phyloP scores from a whole-genome alignment of 495 filamentous ascomycete species.

The Trichocladium uniseriatum region DNA sequence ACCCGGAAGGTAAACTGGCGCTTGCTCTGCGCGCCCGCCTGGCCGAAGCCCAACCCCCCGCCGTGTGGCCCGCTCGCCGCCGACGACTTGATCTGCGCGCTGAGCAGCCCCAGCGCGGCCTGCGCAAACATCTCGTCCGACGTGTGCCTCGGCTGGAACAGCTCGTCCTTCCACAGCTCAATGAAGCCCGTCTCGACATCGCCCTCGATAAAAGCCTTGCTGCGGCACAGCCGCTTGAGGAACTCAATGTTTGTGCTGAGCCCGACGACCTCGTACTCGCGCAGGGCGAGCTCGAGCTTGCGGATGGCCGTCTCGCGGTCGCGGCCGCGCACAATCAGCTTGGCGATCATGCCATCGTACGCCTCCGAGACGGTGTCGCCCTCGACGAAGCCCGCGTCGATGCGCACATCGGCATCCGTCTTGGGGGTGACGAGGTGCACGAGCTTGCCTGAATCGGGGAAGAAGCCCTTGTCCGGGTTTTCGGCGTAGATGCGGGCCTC shows the following conservation, averaged over 20 bases:
- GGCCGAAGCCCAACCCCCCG: constrained; percentile 46
- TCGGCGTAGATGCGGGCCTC: constrained; percentile 97
- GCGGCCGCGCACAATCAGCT: constrained; percentile 82
- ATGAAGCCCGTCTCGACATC: constrained; percentile 96
- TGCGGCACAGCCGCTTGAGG: constrained; percentile 73
- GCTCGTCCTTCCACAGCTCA: constrained; percentile 67
- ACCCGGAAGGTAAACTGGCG: constrained; percentile 50
- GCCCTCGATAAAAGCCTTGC: constrained; percentile 72
- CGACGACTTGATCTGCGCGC: constrained; percentile 18
- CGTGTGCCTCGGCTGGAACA: constrained; percentile 49
- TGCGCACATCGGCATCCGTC: constrained; percentile 61
- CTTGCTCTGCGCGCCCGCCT: constrained; percentile 24
- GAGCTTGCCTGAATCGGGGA: constrained; percentile 86
- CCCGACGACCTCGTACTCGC: constrained; percentile 87
- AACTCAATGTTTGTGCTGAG: constrained; percentile 96
- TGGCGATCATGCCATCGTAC: constrained; percentile 98
- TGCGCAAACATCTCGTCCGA: constrained; percentile 67
- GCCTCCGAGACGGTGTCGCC: constrained; percentile 91
- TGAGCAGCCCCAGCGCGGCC: constrained; percentile 64
- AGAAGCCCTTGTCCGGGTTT: constrained; percentile 80
- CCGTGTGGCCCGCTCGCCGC: constrained; percentile 34
- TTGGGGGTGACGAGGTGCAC: constrained; percentile 70
- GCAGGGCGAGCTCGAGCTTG: constrained; percentile 71
- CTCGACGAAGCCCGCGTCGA: constrained; percentile 85
- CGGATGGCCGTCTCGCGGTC: constrained; percentile 73